Evolutionary conservation across 2,329 filamentous ascomycete species (phyloP).

Genomic region (Fusarium luffae): DNA sequence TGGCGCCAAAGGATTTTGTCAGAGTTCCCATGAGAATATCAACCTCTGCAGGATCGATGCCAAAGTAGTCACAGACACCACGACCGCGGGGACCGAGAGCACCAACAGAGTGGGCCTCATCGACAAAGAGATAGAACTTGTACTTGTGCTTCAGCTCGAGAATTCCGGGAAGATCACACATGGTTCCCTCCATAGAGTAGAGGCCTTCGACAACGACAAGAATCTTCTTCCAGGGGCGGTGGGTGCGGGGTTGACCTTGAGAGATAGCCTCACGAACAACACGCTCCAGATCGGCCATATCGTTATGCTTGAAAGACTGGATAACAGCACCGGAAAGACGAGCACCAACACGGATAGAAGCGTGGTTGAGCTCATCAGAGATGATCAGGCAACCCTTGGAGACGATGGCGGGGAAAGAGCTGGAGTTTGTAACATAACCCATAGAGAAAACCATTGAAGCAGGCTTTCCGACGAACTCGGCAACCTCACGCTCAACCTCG

Average conservation of each 20-base stretch:
- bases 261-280: slow-evolving; percentile 92
- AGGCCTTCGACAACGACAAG: slow-evolving; percentile 94
- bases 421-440: slow-evolving; percentile 97
- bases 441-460: slow-evolving; percentile 98
- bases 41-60: slow-evolving; percentile 85
- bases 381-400: slow-evolving; percentile 94
- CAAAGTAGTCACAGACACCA: slow-evolving; percentile 97
- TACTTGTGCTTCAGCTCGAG: slow-evolving; percentile 91
- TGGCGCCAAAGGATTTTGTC: slow-evolving; percentile 98
- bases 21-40: slow-evolving; percentile 98
- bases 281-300: slow-evolving; percentile 87
- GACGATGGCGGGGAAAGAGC: slow-evolving; percentile 90
- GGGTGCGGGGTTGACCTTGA: slow-evolving; percentile 96
- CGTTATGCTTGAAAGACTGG: slow-evolving; percentile 96
- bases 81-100: slow-evolving; percentile 88
- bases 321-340: slow-evolving; percentile 96
- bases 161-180: slow-evolving; percentile 95
- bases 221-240: slow-evolving; percentile 99
- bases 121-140: slow-evolving; percentile 95
- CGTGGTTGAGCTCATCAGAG: slow-evolving; percentile 97
- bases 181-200: slow-evolving; percentile 99
- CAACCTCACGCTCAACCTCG: slow-evolving; percentile 91
- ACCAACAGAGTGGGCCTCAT: slow-evolving; percentile 96
- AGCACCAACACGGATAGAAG: slow-evolving; percentile 94
- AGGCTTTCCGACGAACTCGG: slow-evolving; percentile 92